Evolutionary conservation across 345 rosid species (phyloP), one percentile per base, ranked within the genome.

Genomic region (Acer campestre): DNA sequence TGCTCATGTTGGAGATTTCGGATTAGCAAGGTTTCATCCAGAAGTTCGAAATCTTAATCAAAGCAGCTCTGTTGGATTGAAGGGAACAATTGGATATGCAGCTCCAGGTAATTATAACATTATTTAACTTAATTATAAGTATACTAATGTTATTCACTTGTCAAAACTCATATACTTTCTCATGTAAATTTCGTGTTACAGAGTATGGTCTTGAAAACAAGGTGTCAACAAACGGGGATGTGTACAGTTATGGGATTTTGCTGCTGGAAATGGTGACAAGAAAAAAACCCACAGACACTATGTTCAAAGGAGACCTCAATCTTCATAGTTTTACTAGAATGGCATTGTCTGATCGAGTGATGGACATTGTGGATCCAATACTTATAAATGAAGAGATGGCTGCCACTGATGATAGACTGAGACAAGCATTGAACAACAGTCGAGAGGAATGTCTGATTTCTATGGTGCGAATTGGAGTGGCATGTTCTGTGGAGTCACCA

Each of bases 61-160:
- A 63, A 1, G 38, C 17, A 75, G 79, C 76, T 75, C 79, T 4
- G 0, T 70, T 7, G 73, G 55, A 20, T 46, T 75, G 0, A 16
- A 20, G 25, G 79, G 79, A 29, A 63, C 79, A 11, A 40, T 44
- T n/a, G 82, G 82, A 0, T 75, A 80, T 38, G 58, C 63, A 16
- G 75, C 82, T 64, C 79, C 79, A 71, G 82, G 79, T 64, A 53
- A n/a, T n/a, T n/a, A n/a, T n/a, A n/a, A n/a, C n/a, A n/a, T n/a
- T n/a, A n/a, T n/a, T n/a, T n/a, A n/a, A n/a, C n/a, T n/a, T n/a
- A n/a, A n/a, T n/a, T n/a, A n/a, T n/a, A n/a, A n/a, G 9, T 48
- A 7, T 14, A 17, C 0, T 66, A 0, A 9, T 55, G 1, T 56
- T n/a, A 17, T 56, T 56, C 61, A 61, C 62, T 35, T 22, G 5